Percentiles rank a stretch among this genome's conserved stretches.
Conservation (phyloP, 768 basidiomycete species). For the Suillus subluteus region DNA sequence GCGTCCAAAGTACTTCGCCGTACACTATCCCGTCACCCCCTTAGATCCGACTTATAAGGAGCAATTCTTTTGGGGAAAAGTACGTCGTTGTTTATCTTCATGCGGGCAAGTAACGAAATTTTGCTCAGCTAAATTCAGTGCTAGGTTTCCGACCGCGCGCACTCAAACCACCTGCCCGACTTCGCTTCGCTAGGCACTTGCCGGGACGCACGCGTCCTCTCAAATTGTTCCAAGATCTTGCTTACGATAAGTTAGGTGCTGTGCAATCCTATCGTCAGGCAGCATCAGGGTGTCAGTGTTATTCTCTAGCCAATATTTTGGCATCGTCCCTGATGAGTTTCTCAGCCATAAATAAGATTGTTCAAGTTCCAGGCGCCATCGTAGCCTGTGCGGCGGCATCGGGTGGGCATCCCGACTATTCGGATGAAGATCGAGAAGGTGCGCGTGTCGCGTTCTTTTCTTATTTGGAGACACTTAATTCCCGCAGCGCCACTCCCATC, state of each 20-base stretch:
- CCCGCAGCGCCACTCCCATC: slow-evolving; percentile 39
- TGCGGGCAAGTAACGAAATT: not conserved
- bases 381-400: slow-evolving; percentile 49
- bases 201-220: slow-evolving; percentile 21
- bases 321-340: slow-evolving; percentile 8
- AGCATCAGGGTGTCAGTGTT: slow-evolving; percentile 44
- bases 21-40: slow-evolving; percentile 26
- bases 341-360: slow-evolving; percentile 54
- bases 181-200: slow-evolving; percentile 11
- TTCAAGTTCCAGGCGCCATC: slow-evolving; percentile 46
- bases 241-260: slow-evolving; percentile 29
- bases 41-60: slow-evolving; percentile 19
- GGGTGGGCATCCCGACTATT: slow-evolving; percentile 47
- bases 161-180: not conserved
- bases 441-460: not conserved
- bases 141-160: slow-evolving; percentile 6
- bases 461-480: not conserved
- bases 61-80: slow-evolving; percentile 23
- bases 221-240: slow-evolving; percentile 27
- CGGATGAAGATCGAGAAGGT: slow-evolving; percentile 17
- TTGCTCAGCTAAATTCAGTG: slow-evolving; percentile 2
- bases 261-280: slow-evolving; percentile 45
- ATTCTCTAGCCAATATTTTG: not conserved
- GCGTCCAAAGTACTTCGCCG: slow-evolving; percentile 19
- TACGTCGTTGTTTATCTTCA: slow-evolving; percentile 14